A percentile compares a stretch with the other conserved stretches of the same genome.
Evolutionary conservation across 2,329 filamentous ascomycete species (phyloP).

Genomic region (Diaporthe sp.): DNA sequence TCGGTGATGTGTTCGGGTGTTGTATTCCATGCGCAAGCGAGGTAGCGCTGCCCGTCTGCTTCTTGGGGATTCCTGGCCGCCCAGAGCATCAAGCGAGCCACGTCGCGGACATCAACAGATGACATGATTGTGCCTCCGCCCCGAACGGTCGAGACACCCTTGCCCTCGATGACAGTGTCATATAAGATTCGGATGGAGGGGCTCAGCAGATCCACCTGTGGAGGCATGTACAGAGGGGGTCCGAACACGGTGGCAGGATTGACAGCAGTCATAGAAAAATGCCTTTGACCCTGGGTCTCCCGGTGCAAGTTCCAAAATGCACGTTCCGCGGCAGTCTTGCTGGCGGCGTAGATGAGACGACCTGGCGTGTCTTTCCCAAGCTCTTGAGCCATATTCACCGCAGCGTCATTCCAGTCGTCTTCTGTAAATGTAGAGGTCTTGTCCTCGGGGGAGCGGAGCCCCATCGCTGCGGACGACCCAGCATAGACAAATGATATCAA

Average conservation of each 20-base stretch:
- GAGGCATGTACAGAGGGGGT: conserved; percentile 41
- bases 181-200: conserved; percentile 50
- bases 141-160: neutral
- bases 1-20: conserved; percentile 55
- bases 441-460: conserved; percentile 25
- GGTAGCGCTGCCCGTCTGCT: conserved; percentile 56
- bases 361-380: conserved; percentile 41
- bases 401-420: conserved; percentile 44
- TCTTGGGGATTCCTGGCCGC: conserved; percentile 50
- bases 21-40: conserved; percentile 49
- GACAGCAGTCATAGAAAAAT: conserved; percentile 53
- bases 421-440: conserved; percentile 41
- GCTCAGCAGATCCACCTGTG: conserved; percentile 47
- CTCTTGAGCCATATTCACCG: conserved; percentile 36
- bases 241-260: conserved; percentile 50
- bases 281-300: conserved; percentile 47
- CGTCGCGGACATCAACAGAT: conserved; percentile 58
- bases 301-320: conserved; percentile 51
- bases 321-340: conserved; percentile 48
- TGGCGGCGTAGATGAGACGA: conserved; percentile 45
- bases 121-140: conserved; percentile 6
- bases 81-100: conserved; percentile 55
- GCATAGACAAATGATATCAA: conserved; percentile 45
- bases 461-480: conserved; percentile 41
- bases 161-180: conserved; percentile 31